Evolutionary conservation across 352 stramenopile genomes (phyloP), one percentile per base, ranked within the genome.

Genomic region (Globisporangium splendens): DNA sequence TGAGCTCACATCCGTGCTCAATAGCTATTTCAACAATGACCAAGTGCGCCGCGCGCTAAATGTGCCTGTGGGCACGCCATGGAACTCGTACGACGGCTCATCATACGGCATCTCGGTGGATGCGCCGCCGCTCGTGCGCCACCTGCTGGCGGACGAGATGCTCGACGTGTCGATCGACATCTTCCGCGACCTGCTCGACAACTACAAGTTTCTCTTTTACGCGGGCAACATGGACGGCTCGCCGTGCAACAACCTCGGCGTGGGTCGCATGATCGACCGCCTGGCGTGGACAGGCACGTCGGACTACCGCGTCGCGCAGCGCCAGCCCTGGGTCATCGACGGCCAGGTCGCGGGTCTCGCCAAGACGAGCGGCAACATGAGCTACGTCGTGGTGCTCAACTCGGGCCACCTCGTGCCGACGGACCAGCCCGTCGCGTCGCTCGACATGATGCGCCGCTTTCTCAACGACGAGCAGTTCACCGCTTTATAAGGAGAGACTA

Each of bases 191-290:
- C 54, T 93, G 60, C 59, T 93, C 52, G 77, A 93, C 69, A 84
- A 86, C 47, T 93, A 93, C 77, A 83, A 88, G 56, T 86, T 91
- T 43, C 73, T 93, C 14, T 93, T 91, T 42, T 93, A 91, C 55
- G 83, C 83, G 0, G 83, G 83, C 65, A 93, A 93, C 56, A 91
- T 93, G 80, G 83, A 93, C 59, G 81, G 83, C 47, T 93, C 83
- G 31, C 24, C 78, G 48, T 90, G 79, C 68, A 93, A 93, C 65
- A 89, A 89, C 59, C 69, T 93, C 22, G 83, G 83, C 28, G 68
- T 93, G 15, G 72, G 74, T 1, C 83, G 81, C 43, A 88, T 90
- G 54, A 89, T 93, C 55, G 83, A 93, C 59, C 81, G 80, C 4
- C 76, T 93, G 11, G 77, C 80, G 41, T 93, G 83, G 83, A 75